Percentiles rank a stretch among this genome's conserved stretches.
phyloP scores from a whole-genome alignment of 768 basidiomycete genomes.

The Tulasnella sp. region DNA sequence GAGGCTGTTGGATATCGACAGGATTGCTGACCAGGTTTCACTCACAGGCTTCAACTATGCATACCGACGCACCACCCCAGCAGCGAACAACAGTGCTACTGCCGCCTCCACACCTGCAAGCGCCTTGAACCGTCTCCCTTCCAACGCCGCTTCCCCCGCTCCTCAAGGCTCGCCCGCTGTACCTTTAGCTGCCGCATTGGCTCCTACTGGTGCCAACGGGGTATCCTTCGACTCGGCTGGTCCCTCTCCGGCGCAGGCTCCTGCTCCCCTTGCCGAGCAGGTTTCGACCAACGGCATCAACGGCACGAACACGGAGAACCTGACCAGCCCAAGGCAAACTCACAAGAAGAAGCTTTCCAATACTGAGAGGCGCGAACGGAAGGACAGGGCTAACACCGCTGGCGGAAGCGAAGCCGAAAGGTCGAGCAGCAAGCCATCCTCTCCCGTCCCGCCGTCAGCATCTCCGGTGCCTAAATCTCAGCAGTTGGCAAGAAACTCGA shows the following conservation, averaged over 20 bases:
- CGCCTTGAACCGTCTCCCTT: slow-evolving; percentile 37
- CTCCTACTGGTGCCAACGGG: background rate
- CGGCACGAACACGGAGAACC: slow-evolving; percentile 35
- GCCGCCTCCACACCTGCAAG: slow-evolving; percentile 42
- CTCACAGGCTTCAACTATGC: slow-evolving; percentile 88
- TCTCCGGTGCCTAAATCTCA: background rate
- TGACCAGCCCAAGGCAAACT: slow-evolving; percentile 36
- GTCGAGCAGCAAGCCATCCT: slow-evolving; percentile 33
- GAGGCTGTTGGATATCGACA: too few species aligned
- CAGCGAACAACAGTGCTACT: background rate
- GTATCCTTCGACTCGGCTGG: background rate
- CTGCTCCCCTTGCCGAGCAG: slow-evolving; percentile 40
- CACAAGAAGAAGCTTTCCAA: slow-evolving; percentile 40
- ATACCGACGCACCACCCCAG: slow-evolving; percentile 55
- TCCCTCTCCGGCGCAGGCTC: slow-evolving; percentile 35
- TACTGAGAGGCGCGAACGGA: slow-evolving; percentile 45
- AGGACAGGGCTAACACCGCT: slow-evolving; percentile 48
- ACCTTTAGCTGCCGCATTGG: background rate
- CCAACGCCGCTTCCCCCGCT: slow-evolving; percentile 27
- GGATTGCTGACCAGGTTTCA: background rate
- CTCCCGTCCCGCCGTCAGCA: slow-evolving; percentile 22
- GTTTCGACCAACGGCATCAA: slow-evolving; percentile 30
- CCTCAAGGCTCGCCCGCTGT: background rate
- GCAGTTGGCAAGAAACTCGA: background rate
- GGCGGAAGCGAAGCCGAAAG: slow-evolving; percentile 37